Conservation (phyloP, 805 yeast genomes). For the Cyberlindnera mrakii region DNA sequence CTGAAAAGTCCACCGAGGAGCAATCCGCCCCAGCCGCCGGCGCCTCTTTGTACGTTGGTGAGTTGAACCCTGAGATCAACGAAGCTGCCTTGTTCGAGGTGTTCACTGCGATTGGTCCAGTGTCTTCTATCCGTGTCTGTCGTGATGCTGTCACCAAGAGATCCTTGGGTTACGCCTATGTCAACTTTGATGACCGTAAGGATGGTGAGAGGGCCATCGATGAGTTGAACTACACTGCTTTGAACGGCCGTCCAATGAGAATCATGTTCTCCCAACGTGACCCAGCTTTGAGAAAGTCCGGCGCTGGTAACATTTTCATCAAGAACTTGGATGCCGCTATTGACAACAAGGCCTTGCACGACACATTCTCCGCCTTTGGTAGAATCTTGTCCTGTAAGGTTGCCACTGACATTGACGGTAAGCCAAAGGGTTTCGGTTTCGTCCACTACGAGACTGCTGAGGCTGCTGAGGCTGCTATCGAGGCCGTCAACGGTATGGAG, state of each 20-base stretch:
- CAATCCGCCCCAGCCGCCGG: slow-evolving; percentile 25
- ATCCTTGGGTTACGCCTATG: slow-evolving; percentile 97
- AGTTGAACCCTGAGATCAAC: slow-evolving; percentile 84
- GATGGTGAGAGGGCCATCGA: slow-evolving; percentile 95
- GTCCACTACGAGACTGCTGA: slow-evolving; percentile 93
- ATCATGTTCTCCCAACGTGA: slow-evolving; percentile 99
- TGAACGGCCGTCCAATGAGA: slow-evolving; percentile 96
- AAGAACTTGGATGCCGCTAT: slow-evolving; percentile 97
- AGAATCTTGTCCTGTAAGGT: slow-evolving; percentile 94
- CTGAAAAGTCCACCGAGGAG: slow-evolving; percentile 4
- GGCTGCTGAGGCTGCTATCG: slow-evolving; percentile 91
- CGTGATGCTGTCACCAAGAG: slow-evolving; percentile 97
- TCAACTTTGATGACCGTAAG: slow-evolving; percentile 81
- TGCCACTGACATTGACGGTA: slow-evolving; percentile 88
- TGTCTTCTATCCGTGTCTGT: slow-evolving; percentile 95
- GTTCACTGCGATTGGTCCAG: slow-evolving; percentile 92
- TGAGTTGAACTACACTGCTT: slow-evolving; percentile 87
- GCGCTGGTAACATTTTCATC: slow-evolving; percentile 95
- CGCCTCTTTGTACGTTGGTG: slow-evolving; percentile 89
- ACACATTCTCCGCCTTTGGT: slow-evolving; percentile 96
- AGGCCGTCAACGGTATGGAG: slow-evolving; percentile 96
- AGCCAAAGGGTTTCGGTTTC: slow-evolving; percentile 93
- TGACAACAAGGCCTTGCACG: slow-evolving; percentile 98
- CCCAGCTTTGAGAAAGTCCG: slow-evolving; percentile 89
- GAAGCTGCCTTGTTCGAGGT: slow-evolving; percentile 94